Conservation (phyloP, 2,329 filamentous ascomycete genomes). For the Cucurbitaria berberidis region DNA sequence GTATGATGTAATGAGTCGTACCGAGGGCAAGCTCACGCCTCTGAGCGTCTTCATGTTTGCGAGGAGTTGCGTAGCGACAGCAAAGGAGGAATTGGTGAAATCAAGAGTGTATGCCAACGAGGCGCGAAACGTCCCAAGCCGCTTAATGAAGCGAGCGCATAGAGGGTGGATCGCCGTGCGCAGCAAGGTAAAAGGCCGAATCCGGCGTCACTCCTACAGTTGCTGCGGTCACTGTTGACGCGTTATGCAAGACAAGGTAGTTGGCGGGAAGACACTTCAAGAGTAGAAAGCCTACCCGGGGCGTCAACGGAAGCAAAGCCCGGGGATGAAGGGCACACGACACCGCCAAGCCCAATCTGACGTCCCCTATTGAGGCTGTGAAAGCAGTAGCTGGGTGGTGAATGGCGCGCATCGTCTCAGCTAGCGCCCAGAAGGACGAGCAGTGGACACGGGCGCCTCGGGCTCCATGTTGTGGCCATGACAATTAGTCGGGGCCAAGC, state of each 20-base stretch:
- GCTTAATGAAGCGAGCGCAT: conserved; percentile 20
- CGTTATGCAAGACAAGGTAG: neutral
- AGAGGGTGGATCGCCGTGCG: conserved; percentile 6
- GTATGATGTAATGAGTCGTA: conserved; percentile 68
- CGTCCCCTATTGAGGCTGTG: conserved; percentile 25
- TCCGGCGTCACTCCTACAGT: neutral
- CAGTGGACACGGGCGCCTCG: neutral
- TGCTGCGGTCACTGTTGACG: conserved; percentile 5
- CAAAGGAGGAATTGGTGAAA: conserved; percentile 11
- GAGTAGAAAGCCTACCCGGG: neutral
- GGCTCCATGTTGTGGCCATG: neutral
- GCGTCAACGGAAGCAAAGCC: neutral
- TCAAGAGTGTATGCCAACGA: conserved; percentile 5
- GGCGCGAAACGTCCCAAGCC: conserved; percentile 9
- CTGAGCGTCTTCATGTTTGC: conserved; percentile 34
- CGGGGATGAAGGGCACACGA: conserved; percentile 20
- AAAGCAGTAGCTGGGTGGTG: conserved; percentile 2
- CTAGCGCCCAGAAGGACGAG: conserved; percentile 8
- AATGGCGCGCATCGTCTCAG: conserved; percentile 16
- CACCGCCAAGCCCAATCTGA: conserved; percentile 19
- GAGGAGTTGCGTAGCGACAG: conserved; percentile 6
- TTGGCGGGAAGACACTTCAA: neutral
- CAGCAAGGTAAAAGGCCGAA: conserved; percentile 13
- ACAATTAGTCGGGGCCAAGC: neutral
- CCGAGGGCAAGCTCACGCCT: conserved; percentile 48